Evolutionary conservation across 1,284 basidiomycete species (phyloP), one percentile per base, ranked within the genome.

Genomic region (Afroboletus lepidellus): DNA sequence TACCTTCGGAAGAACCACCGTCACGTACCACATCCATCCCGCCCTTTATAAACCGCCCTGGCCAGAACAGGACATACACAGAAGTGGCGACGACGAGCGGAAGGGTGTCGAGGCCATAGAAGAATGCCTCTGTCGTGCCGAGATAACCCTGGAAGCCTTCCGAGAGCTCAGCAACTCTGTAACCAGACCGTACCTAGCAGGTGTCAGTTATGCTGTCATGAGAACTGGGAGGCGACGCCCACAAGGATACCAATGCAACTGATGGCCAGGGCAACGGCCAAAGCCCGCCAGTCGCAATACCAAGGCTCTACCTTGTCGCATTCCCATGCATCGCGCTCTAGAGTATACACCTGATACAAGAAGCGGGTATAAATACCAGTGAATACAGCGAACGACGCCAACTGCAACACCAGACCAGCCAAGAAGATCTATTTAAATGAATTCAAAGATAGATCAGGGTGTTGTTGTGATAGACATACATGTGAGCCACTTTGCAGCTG

Each of bases 241-340:
- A 84, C 84, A 60, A 87, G 63, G 56, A 90, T 86, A 32, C 84
- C 83, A 32, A 83, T 66, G 57, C 84, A 87, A 57, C 85, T 87
- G 56, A 87, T 60, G 12, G 72, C 66, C 46, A 89, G 63, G 2
- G 80, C 79, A 18, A 63, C 70, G 16, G 77, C 78, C 21, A 90
- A 69, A 5, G 78, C 64, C 41, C 80, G 77, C 87, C 85, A 89
- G 57, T 85, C 80, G 12, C 69, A 63, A 58, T 77, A 73, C 82
- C 81, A 83, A 65, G 32, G 57, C 55, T 34, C 25, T 5, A 8
- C 34, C 3, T 57, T 57, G 58, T 80, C 76, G 49, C 61, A 60
- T 1, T 58, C 58, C 80, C 82, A 87, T 5, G 74, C 63, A 21
- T 70, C 70, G n/a, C 68, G 74, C 52, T 80, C 74, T 41, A 71